Evolutionary conservation across 768 basidiomycete genomes (phyloP), one percentile per base, ranked within the genome.

Genomic region (Leucocoprinus leucothites): DNA sequence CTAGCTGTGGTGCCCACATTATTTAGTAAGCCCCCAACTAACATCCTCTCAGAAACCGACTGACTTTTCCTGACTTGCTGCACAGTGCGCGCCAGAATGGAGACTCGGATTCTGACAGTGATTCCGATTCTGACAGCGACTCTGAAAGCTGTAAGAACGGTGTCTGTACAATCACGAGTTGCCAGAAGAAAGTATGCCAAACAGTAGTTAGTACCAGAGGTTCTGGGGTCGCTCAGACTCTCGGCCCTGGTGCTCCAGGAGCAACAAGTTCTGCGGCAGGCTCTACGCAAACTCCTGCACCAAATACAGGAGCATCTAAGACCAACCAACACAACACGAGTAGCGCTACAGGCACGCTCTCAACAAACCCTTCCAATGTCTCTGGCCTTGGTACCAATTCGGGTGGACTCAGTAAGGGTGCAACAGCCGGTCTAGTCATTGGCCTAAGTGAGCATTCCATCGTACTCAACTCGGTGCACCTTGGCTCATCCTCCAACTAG

Each of bases 21-120:
- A 16, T 43, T 13, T 44, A n/a, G 54, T 56, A 42, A n/a, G 48
- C 16, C 46, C 14, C 43, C 9, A 26, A n/a, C 13, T 31, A 19
- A n/a, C n/a, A n/a, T n/a, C n/a, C 19, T 21, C 18, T 21, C 21
- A 6, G 9, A 8, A 9, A 18, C 11, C 14, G 13, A 18, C 28
- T 48, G 9, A 47, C 24, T 14, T 35, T 14, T 48, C 14, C 19
- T 26, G 13, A 35, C 25, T 9, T 21, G 13, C 38, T 21, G 18
- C n/a, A 24, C 9, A 41, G 18, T 22, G 40, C 46, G 24, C 45
- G 41, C 6, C 43, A 43, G 35, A 35, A 43, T 34, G 3, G 58
- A 55, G 48, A 46, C n/a, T 56, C 53, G 3, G 58, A 56, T 44
- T 51, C 45, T 44, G 54, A 56, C 55, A 45, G 45, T n/a, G 58